Base-by-base conservation (phyloP, 2,329 filamentous ascomycete genomes). In the Claviceps lovelessii region DNA sequence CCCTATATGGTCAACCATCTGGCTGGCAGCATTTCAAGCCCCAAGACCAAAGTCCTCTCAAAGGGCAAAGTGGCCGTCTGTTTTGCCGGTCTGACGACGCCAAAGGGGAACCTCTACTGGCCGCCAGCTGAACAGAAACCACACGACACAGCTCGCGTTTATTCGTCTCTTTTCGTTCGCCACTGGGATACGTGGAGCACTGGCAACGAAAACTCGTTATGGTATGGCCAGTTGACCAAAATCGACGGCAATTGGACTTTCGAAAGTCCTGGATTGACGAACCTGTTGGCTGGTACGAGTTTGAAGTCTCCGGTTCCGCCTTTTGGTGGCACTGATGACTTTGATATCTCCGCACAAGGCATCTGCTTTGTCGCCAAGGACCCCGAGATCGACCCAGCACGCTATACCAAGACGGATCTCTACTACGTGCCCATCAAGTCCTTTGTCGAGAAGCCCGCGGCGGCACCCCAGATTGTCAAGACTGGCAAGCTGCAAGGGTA, bases 151-250 rank as follows among this genome's bases (percentile, higher is more conserved):
- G 88, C 81, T 33, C 83, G 79, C 61, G 77, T 89, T 28, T 93
- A 93, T 67, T 81, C 80, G 23, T 80, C 78, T 50, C 78, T 90
- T 31, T 93, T 88, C 63, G 86, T 88, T 33, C 80, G 88, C 15
- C 87, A 94, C 63, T 94, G 88, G 88, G 88, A 94, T 65, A 69
- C 77, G n/a, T 94, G 85, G 70, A 73, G 83, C 31, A 81, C 78
- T 0, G 77, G 83, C 49, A 83, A 87, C 62, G 81, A 78, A 58
- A 85, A 83, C 62, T 78, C 85, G 2, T 76, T 95, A 33, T 93
- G 85, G 76, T 86, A 88, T 35, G 83, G 83, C 37, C 77, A 78
- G 5, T 66, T 93, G 50, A 72, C 68, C 59, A 73, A 72, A 64
- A 68, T 65, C 41, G 66, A 67, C 15, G 68, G 60, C 15, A 65